Evolutionary conservation across 1,139 yeast genomes (phyloP).

Genomic region (Geotrichum siamense): DNA sequence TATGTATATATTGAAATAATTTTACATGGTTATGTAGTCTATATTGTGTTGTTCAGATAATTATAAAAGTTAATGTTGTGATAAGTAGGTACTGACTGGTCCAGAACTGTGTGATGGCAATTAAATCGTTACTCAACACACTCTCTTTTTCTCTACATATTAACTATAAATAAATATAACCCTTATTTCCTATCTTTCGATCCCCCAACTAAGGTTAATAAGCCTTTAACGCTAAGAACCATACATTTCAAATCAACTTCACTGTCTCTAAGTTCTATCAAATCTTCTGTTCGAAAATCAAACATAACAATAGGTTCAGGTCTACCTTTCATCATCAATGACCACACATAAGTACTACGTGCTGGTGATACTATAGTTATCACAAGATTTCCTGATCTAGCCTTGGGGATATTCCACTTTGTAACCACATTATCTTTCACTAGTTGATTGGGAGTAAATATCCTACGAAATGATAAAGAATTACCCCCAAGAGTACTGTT

Average conservation of each 20-base stretch:
- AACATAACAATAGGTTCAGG: conserved; percentile 29
- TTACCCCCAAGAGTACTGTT: conserved; percentile 25
- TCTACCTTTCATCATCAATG: conserved; percentile 33
- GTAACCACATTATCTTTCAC: conserved; percentile 31
- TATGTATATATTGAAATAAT: too few species aligned
- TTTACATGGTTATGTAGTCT: too few species aligned
- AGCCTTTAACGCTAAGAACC: conserved; percentile 28
- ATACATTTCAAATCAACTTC: conserved; percentile 33
- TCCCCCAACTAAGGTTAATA: conserved; percentile 24
- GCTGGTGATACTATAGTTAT: conserved; percentile 33
- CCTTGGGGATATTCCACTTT: conserved; percentile 31
- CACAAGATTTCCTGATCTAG: conserved; percentile 23
- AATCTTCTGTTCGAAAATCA: conserved; percentile 35
- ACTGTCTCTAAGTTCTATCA: conserved; percentile 33
- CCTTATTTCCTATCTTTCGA: background rate
- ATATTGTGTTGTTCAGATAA: too few species aligned
- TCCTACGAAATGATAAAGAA: conserved; percentile 27
- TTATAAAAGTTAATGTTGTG: too few species aligned
- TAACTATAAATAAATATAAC: too few species aligned
- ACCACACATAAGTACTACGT: conserved; percentile 36
- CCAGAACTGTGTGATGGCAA: too few species aligned
- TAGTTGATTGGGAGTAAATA: conserved; percentile 31
- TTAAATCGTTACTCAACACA: too few species aligned
- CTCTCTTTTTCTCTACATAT: too few species aligned
- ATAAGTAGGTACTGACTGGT: too few species aligned